phyloP scores from a whole-genome alignment of 106 monocot species.

The Allium cepa region DNA sequence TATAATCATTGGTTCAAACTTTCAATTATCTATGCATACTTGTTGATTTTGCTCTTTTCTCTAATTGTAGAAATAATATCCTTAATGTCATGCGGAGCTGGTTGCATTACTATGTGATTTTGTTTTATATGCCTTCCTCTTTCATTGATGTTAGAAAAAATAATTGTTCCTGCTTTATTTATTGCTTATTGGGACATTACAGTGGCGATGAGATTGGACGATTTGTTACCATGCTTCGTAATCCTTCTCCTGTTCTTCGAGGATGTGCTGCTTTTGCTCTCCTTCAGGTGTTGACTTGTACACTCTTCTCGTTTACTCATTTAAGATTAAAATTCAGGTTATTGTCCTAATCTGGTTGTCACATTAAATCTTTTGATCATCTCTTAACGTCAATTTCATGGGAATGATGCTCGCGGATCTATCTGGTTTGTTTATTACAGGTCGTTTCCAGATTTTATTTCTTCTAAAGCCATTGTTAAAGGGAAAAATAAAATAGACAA shows the following conservation, averaged over 20 bases:
- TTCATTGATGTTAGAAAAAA: neutral
- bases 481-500: no score
- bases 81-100: no score
- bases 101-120: neutral
- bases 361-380: neutral
- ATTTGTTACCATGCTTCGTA: constrained; percentile 86
- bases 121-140: neutral
- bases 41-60: no score
- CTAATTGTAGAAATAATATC: no score
- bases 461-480: neutral
- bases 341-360: neutral
- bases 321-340: neutral
- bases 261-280: constrained; percentile 98
- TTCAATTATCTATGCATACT: no score
- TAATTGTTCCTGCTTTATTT: neutral
- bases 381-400: neutral
- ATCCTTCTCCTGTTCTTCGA: constrained; percentile 79
- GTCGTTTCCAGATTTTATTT: neutral
- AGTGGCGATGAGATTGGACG: constrained; percentile 93
- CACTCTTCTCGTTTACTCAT: no score
- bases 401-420: neutral
- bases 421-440: neutral
- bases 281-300: constrained; percentile 57
- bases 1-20: no score
- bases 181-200: constrained; percentile 1